Conservation (phyloP, 208 protist genomes). For the Crithidia fasciculata region DNA sequence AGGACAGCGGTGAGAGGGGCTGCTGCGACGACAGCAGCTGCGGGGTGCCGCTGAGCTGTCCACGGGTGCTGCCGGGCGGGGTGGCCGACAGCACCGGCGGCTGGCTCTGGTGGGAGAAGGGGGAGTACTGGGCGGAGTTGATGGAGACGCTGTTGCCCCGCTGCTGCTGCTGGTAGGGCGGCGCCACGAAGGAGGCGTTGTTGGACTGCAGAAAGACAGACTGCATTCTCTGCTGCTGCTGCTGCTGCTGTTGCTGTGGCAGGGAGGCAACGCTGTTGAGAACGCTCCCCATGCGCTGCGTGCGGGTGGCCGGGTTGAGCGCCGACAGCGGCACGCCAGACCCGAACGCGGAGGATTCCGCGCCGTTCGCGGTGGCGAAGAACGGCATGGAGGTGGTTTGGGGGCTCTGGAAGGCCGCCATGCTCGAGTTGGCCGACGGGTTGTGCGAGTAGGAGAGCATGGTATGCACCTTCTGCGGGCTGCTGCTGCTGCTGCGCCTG, state of each 20-base stretch:
- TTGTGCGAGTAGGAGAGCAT: slow-evolving; percentile 11
- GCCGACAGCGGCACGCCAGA: not conserved
- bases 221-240: slow-evolving; percentile 4
- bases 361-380: not conserved
- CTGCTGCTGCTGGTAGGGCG: slow-evolving; percentile 14
- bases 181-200: not conserved
- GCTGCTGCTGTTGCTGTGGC: slow-evolving; percentile 7
- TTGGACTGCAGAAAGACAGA: slow-evolving; percentile 5
- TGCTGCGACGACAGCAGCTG: slow-evolving; percentile 8
- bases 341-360: not conserved
- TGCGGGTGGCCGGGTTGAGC: not conserved
- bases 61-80: slow-evolving; percentile 11
- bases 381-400: slow-evolving; percentile 1
- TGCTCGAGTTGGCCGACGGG: slow-evolving; percentile 5
- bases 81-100: slow-evolving; percentile 8
- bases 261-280: not conserved
- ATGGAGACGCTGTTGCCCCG: slow-evolving; percentile 20
- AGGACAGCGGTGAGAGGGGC: slow-evolving; percentile 8
- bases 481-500: slow-evolving; percentile 8
- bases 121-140: slow-evolving; percentile 7
- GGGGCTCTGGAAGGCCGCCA: slow-evolving; percentile 4
- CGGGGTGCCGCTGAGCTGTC: not conserved
- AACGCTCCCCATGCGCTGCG: slow-evolving; percentile 5
- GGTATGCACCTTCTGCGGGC: slow-evolving; percentile 8
- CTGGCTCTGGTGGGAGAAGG: slow-evolving; percentile 10